Conservation (phyloP, 2,329 filamentous ascomycete genomes). For the Pseudogymnoascus sp. region DNA sequence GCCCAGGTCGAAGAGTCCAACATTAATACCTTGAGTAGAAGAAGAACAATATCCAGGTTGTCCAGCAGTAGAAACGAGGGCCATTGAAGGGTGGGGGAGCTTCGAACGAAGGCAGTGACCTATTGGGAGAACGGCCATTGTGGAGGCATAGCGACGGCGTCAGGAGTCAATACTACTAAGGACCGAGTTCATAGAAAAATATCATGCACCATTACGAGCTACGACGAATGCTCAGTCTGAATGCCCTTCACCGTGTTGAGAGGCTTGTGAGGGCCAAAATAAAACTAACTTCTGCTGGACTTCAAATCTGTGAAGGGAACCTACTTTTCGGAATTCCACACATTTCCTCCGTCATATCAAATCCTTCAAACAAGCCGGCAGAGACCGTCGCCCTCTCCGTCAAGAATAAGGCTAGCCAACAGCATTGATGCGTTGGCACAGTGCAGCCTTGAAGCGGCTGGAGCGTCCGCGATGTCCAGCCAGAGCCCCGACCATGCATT, state of each 20-base stretch:
- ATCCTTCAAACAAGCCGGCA: background rate
- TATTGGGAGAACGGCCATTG: background rate
- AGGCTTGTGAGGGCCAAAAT: background rate
- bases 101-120: conserved; percentile 3
- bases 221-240: background rate
- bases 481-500: conserved; percentile 28
- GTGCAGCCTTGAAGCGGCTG: conserved; percentile 33
- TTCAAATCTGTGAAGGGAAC: background rate
- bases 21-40: conserved; percentile 47
- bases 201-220: conserved; percentile 8
- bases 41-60: conserved; percentile 83
- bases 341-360: background rate
- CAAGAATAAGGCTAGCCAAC: conserved; percentile 5
- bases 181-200: conserved; percentile 7
- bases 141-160: conserved; percentile 10
- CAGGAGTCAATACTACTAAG: conserved; percentile 9
- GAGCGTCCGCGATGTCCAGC: conserved; percentile 46
- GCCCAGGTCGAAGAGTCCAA: background rate
- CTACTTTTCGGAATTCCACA: background rate
- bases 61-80: conserved; percentile 54
- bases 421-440: conserved; percentile 16
- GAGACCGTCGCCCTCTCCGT: background rate
- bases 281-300: background rate
- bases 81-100: background rate
- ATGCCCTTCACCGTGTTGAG: background rate